Percentiles rank a stretch among this genome's conserved stretches.
phyloP scores from a whole-genome alignment of 805 yeast species.

The Kodamaea neixiangensis region DNA sequence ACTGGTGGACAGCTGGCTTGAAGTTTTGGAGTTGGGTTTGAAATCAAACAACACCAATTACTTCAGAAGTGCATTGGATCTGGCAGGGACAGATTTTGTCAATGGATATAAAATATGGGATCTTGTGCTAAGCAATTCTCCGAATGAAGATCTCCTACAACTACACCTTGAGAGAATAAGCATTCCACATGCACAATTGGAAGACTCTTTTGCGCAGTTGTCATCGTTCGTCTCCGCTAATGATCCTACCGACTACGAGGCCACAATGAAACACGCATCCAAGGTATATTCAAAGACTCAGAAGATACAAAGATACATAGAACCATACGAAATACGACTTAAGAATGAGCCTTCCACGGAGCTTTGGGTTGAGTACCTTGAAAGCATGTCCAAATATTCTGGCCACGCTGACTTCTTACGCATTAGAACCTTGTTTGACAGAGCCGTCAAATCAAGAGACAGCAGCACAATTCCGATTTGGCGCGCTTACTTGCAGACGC shows the following conservation, averaged over 20 bases:
- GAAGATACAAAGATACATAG: conserved; percentile 30
- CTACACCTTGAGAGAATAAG: conserved; percentile 32
- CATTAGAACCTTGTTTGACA: conserved; percentile 23
- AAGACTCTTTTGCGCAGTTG: conserved; percentile 39
- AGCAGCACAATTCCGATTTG: conserved; percentile 19
- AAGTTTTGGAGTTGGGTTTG: neutral
- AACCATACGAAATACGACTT: conserved; percentile 33
- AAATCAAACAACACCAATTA: neutral
- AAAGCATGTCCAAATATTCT: conserved; percentile 21
- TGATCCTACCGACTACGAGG: conserved; percentile 30
- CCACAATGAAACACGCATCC: conserved; percentile 38
- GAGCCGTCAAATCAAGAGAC: neutral
- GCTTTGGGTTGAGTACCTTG: conserved; percentile 37
- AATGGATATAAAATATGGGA: conserved; percentile 24
- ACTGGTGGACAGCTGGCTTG: conserved; percentile 3
- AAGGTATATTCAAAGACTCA: conserved; percentile 31
- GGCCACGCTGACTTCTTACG: conserved; percentile 23
- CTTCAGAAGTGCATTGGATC: neutral
- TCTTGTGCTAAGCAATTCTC: conserved; percentile 13
- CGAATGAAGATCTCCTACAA: conserved; percentile 17
- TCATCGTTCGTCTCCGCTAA: conserved; percentile 42
- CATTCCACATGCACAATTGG: conserved; percentile 43
- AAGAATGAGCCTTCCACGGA: conserved; percentile 13
- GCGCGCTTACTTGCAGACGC: conserved; percentile 28
- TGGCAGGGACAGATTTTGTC: conserved; percentile 23